Evolutionary conservation across 2,329 filamentous ascomycete genomes (phyloP), one percentile per base, ranked within the genome.

Genomic region (Colletotrichum filicis): DNA sequence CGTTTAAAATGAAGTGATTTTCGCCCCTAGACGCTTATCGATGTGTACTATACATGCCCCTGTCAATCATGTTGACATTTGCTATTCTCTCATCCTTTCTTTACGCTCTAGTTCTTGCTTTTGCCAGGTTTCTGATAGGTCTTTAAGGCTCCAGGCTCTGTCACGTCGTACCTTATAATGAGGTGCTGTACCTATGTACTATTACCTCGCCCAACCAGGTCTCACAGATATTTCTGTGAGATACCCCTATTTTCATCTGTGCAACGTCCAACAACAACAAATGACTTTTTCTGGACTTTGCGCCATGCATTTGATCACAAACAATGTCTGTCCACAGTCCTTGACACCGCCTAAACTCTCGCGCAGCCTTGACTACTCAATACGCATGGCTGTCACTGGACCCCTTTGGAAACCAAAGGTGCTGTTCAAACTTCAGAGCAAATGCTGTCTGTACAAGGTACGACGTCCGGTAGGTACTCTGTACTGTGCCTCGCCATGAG

Each of bases 1-100:
- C 14, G 52, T 56, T 55, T 61, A 65, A 70, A 69, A 70, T 73
- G 66, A 73, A 58, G 59, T 73, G 70, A 73, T 73, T 73, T 70
- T 68, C 66, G 14, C n/a, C 70, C 70, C 70, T 35, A 57, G 66
- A 46, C 22, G 26, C 70, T 73, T 73, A 70, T 71, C 28, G 19
- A 24, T 46, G 60, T 61, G 52, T 70, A 55, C 42, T 56, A 70
- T 70, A 65, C 53, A 71, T 28, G 32, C 55, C 60, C 66, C 60
- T 70, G 60, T 49, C 66, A 60, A 68, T 58, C 66, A n/a, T 65
- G 57, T 57, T 57, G 32, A 22, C 19, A n/a, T 57, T 46, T 64
- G 11, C 42, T n/a, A n/a, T 19, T 9, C 19, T n/a, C 42, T 11
- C 7, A n/a, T 53, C 9, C 14, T 16, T 12, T 32, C 16, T 24